Evolutionary conservation across 2,329 filamentous ascomycete species (phyloP), one percentile per base, ranked within the genome.

Genomic region (Alternaria triticimaculans): DNA sequence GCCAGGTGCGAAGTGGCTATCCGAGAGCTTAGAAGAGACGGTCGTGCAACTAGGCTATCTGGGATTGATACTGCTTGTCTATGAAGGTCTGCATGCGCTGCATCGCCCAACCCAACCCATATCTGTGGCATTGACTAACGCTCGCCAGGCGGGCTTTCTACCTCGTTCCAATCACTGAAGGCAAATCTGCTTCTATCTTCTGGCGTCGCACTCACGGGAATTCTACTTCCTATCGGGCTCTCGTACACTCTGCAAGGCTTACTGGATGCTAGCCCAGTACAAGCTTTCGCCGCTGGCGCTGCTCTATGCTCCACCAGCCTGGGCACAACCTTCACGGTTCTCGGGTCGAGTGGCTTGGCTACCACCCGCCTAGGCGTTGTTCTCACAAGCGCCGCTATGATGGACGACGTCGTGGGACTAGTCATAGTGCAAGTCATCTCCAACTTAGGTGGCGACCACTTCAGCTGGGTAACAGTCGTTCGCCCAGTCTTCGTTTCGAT

Each of bases 361-460:
- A 75, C 81, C 2, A 88, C 85, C 9, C 80, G 87, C 2, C 75
- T 90, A 0, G 92, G 81, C 60, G 88, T 80, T 9, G 87, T 96
- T 0, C 83, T 94, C 0, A 87, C 87, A 3, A 89, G 87, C 62
- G 92, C 91, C 1, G 92, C 92, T 0, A 92, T 96, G 87, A 87
- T 96, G 80, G 92, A 96, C 74, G 92, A 96, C 79, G 89, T 95
- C 0, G 86, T 92, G 2, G 92, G 91, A 0, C 81, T 95, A 10
- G 87, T 94, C 8, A 91, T 95, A 87, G 90, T 93, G 0, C 88
- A 92, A 68, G 86, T 95, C 49, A 90, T 96, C 21, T 87, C 90
- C 0, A 89, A 89, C 50, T 81, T 95, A 0, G 85, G 90, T 78
- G 58, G 75, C 49, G 69, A 65, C 9, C 70, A 66, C 4, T 77